Evolutionary conservation across 2,329 filamentous ascomycete species (phyloP).

Genomic region (Neurospora sp.): DNA sequence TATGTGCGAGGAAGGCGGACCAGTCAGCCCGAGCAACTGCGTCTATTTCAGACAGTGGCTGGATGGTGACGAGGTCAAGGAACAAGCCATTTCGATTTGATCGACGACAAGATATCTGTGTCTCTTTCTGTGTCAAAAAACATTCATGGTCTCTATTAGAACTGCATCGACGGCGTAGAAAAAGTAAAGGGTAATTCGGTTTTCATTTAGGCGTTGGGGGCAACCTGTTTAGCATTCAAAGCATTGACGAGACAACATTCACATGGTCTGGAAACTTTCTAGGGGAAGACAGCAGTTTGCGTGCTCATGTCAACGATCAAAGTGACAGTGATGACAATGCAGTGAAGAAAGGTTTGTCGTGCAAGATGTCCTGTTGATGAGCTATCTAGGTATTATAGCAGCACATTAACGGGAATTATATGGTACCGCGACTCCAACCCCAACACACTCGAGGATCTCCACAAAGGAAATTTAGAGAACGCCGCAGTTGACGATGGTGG

Average conservation of each 20-base stretch:
- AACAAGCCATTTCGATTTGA: neutral
- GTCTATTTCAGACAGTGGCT: conserved; percentile 89
- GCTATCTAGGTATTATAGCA: neutral
- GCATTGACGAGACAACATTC: neutral
- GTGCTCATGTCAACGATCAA: neutral
- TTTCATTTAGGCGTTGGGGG: neutral
- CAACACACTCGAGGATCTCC: neutral
- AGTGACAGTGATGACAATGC: neutral
- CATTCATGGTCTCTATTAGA: neutral
- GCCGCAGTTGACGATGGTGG: conserved; percentile 47
- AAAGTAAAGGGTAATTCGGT: neutral
- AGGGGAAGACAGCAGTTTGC: neutral
- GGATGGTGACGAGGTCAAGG: conserved; percentile 19
- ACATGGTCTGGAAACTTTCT: neutral
- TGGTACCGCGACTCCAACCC: neutral
- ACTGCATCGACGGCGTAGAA: neutral
- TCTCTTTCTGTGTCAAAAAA: neutral
- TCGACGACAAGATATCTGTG: neutral
- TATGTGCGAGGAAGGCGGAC: conserved; percentile 81
- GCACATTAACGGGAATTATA: neutral
- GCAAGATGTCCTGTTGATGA: neutral
- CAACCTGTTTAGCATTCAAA: neutral
- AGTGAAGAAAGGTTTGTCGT: neutral
- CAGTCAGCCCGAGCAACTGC: conserved; percentile 81
- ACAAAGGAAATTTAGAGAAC: conserved; percentile 2